Base-by-base conservation (phyloP, 805 yeast genomes). In the Candida manassasensis region DNA sequence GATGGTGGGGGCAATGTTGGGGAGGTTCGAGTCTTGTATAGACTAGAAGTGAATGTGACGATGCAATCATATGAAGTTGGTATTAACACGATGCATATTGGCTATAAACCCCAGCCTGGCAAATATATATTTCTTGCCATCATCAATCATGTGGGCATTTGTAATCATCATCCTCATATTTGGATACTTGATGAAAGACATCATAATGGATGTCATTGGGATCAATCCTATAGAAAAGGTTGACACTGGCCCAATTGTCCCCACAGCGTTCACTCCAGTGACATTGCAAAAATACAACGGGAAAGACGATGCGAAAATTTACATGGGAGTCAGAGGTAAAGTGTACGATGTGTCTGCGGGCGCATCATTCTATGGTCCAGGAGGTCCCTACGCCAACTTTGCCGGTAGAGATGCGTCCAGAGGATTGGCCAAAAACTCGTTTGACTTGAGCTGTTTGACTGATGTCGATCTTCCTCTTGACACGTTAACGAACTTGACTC, bases 351-450 rank as follows among this genome's bases (percentile, higher is more conserved):
- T 87, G 14, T 67, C 85, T 4, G 66, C 69, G 8, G 95, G 95
- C 0, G 75, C 89, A 44, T 74, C 75, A 31, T 89, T 90, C 55
- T 90, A 90, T 58, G 97, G 97, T 0, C 97, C 97, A 5, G 85
- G 90, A 19, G 97, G 97, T 0, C 95, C 96, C 0, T 90, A 90
- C 61, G 79, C 84, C 28, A 86, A 84, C 53, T 90, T 90, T 69
- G 97, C 97, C 0, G 97, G 97, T 2, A 82, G 85, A 47, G 97
- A 90, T 61, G 97, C 97, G 3, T 82, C 94, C 1, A 70, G 97
- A 45, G 97, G 97, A 0, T 71, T 90, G 37, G 96, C 96, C 1
- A 66, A 75, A 49, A 89, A 88, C 59, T 84, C 95, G 12, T 90
- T 89, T 60, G 97, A 88, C 34, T 45, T 67, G 15, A 74, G 60